A percentile compares a stretch with the other conserved stretches of the same genome.
phyloP scores from a whole-genome alignment of 306 rosid species.

The Gastrolobium bilobum region DNA sequence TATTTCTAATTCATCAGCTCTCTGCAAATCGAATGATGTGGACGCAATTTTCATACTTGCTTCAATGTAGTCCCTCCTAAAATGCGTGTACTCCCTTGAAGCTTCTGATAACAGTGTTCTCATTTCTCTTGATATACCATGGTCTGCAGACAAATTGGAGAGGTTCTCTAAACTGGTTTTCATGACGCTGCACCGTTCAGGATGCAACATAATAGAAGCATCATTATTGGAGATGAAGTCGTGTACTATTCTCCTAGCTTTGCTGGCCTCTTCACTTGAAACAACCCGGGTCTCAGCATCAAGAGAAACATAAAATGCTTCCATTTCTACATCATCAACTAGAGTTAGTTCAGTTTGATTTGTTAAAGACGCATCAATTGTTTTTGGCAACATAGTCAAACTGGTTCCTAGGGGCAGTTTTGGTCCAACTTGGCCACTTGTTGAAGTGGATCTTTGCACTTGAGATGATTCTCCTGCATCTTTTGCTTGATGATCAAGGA shows the following conservation, averaged over 20 bases:
- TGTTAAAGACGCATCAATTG: neutral
- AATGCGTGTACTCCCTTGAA: neutral
- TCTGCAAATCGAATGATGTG: neutral
- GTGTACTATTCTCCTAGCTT: constrained; percentile 10
- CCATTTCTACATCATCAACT: constrained; percentile 24
- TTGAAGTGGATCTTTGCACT: neutral
- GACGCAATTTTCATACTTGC: neutral
- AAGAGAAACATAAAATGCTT: constrained; percentile 36
- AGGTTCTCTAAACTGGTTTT: neutral
- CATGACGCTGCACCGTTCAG: neutral
- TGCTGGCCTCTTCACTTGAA: neutral
- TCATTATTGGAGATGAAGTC: constrained; percentile 12
- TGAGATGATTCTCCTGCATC: too few relatives aligned
- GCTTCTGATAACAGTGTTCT: neutral
- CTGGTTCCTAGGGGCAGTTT: neutral
- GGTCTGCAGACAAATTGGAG: constrained; percentile 14
- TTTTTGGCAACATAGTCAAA: neutral
- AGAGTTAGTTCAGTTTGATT: neutral
- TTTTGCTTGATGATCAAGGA: too few relatives aligned
- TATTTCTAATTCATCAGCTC: too few relatives aligned
- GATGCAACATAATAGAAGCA: neutral
- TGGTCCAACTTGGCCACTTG: neutral
- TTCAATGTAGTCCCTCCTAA: neutral
- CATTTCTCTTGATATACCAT: neutral
- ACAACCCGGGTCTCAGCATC: neutral